phyloP scores from a whole-genome alignment of 441 rosid species.

The Geranium incanum region DNA sequence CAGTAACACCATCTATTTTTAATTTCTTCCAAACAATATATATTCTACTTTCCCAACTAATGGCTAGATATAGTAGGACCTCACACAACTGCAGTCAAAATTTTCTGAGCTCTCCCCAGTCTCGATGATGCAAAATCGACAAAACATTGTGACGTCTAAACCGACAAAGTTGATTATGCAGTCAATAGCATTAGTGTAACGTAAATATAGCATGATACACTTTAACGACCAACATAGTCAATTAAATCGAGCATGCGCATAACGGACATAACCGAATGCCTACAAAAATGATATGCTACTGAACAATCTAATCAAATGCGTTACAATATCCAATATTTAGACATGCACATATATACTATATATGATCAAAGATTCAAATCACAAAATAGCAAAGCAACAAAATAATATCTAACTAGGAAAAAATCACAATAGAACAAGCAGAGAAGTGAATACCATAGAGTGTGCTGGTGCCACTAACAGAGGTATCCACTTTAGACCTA shows the following conservation, averaged over 20 bases:
- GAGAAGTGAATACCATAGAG: conserved; percentile 3
- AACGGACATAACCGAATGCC: neutral
- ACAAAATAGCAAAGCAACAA: conserved; percentile 10
- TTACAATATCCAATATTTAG: neutral
- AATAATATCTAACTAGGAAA: conserved; percentile 11
- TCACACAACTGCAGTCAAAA: neutral
- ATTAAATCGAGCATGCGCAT: conserved; percentile 11
- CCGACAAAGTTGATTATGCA: conserved; percentile 11
- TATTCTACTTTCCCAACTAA: neutral
- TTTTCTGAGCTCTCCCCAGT: neutral
- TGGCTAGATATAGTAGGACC: neutral
- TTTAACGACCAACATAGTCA: neutral
- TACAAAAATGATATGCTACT: conserved; percentile 2
- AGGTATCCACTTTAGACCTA: conserved; percentile 12
- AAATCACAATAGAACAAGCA: neutral
- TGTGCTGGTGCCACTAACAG: neutral
- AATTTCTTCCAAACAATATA: too few relatives aligned
- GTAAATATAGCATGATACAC: conserved; percentile 2
- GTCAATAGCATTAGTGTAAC: neutral
- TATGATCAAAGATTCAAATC: neutral
- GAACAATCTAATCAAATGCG: conserved; percentile 7
- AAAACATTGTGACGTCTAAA: neutral
- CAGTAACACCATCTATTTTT: neutral
- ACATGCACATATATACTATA: neutral
- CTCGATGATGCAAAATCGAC: neutral